phyloP scores from a whole-genome alignment of 108 stramenopile species.

The Licmophora abbreviata region DNA sequence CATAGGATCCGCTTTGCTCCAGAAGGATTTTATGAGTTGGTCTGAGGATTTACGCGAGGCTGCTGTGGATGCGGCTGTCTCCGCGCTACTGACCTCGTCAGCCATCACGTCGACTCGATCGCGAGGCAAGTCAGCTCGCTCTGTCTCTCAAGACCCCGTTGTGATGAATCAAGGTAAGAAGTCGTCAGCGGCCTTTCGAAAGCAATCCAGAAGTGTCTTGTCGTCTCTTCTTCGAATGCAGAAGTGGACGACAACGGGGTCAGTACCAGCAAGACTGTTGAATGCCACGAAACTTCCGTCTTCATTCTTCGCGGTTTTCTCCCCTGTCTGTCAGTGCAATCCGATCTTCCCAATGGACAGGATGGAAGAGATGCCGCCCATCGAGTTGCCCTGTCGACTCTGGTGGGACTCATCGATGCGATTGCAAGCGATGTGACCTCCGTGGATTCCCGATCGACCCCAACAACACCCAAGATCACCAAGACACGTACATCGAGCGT shows the following conservation, averaged over 20 bases:
- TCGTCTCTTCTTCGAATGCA: too few species aligned
- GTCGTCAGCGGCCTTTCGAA: too few species aligned
- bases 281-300: slow-evolving; percentile 37
- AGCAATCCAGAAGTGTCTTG: too few species aligned
- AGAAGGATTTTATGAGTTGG: slow-evolving; percentile 63
- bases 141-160: too few species aligned
- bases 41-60: slow-evolving; percentile 54
- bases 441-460: not conserved
- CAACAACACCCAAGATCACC: not conserved
- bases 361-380: slow-evolving; percentile 59
- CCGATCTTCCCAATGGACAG: slow-evolving; percentile 63
- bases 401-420: slow-evolving; percentile 29
- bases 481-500: not conserved
- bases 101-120: slow-evolving; percentile 20
- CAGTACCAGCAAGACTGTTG: not conserved
- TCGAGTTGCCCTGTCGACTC: slow-evolving; percentile 14
- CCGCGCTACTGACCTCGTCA: slow-evolving; percentile 32
- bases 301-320: slow-evolving; percentile 49
- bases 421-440: not conserved
- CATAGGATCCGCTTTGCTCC: slow-evolving; percentile 23
- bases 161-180: too few species aligned
- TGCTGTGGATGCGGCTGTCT: slow-evolving; percentile 37
- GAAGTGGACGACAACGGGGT: too few species aligned
- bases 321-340: slow-evolving; percentile 40
- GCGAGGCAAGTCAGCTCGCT: not conserved